Percentiles rank a stretch among this genome's conserved stretches.
Conservation (phyloP, 257 asterid species). For the Scutellaria barbata region DNA sequence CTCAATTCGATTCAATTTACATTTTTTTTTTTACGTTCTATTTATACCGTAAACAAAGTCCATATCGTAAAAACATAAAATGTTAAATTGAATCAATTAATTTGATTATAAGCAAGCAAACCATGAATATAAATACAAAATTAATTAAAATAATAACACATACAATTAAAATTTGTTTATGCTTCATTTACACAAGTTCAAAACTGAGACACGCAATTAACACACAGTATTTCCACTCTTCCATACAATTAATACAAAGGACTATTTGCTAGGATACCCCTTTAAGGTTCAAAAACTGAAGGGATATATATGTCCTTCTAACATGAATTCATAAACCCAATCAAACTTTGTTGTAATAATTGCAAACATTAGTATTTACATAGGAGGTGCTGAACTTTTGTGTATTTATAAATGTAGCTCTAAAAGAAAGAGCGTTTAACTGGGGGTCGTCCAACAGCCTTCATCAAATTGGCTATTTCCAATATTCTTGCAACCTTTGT, state of each 20-base stretch:
- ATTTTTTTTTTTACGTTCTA: too few relatives aligned
- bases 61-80: too few relatives aligned
- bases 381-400: neutral
- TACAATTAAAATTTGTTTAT: too few relatives aligned
- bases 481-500: conserved; percentile 84
- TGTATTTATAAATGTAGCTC: neutral
- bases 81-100: too few relatives aligned
- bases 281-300: conserved; percentile 30
- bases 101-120: too few relatives aligned
- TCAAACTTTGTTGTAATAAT: neutral
- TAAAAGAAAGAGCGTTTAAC: conserved; percentile 81
- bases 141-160: too few relatives aligned
- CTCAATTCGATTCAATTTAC: too few relatives aligned
- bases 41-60: too few relatives aligned
- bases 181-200: neutral
- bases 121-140: too few relatives aligned
- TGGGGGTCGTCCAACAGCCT: conserved; percentile 90
- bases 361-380: conserved; percentile 33
- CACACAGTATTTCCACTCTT: conserved; percentile 4
- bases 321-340: neutral
- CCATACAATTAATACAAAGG: conserved; percentile 9
- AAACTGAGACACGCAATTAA: conserved; percentile 7
- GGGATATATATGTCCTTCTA: conserved; percentile 21
- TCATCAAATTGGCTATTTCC: conserved; percentile 80
- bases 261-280: conserved; percentile 6